Evolutionary conservation across 352 stramenopile species (phyloP), one percentile per base, ranked within the genome.

Genomic region (Globisporangium canariense): DNA sequence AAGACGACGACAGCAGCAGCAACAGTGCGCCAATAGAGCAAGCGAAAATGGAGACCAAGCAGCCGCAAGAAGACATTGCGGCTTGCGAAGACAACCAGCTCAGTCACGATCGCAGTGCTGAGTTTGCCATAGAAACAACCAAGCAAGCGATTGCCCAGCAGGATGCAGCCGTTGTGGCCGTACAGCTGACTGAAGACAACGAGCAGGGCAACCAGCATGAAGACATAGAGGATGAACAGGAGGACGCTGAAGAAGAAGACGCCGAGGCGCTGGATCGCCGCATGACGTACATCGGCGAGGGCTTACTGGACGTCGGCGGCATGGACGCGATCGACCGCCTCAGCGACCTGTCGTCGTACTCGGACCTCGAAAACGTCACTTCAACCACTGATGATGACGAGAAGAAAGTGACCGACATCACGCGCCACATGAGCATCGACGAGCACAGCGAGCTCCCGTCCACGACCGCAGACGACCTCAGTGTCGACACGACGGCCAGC

Each of bases 241-340:
- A 30, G n/a, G 47, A 55, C 7, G 32, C 32, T 20, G 41, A 58
- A 46, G 41, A 46, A 46, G 47, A 55, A 22, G 32, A 50, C 30
- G 30, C 41, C 1, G 22, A 40, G 9, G 16, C 64, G 14, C 18
- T 78, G 11, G 70, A 76, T 16, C 75, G 76, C 13, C 74, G 79
- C 25, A 71, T 86, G 71, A 89, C 79, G 62, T 91, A 79, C 75
- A 83, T 91, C 55, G 80, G 82, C 53, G 82, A 91, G 60, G 82
- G 82, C 0, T 68, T 90, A 4, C 65, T 86, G 18, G 79, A 76
- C 20, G 20, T 62, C 43, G 77, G 75, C 18, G 69, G 79, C 58
- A 71, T 86, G 62, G 71, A 74, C 32, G 77, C 77, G 16, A 79
- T 86, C 52, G 73, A 90, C 59, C 78, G 75, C 30, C 70, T 85